Evolutionary conservation across 73 alveolate species (phyloP).

Genomic region (Diophrys appendiculata): DNA sequence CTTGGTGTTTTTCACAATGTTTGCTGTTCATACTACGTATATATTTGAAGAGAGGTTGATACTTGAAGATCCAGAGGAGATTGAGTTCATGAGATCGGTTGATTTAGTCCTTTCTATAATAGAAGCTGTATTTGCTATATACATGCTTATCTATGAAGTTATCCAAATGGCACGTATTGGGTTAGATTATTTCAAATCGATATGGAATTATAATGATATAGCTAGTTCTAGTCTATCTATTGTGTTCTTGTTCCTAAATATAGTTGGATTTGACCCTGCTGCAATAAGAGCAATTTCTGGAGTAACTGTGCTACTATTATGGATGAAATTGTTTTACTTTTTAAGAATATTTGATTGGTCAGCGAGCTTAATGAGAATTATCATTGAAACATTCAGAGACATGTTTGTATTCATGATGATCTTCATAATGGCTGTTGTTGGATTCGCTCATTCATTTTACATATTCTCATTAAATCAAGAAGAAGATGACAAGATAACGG

Average conservation of each 20-base stretch:
- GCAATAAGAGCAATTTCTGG: not conserved
- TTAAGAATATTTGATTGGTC: constrained; percentile 28
- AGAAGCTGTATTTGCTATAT: constrained; percentile 18
- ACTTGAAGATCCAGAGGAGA: too few species aligned
- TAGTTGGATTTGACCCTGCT: not conserved
- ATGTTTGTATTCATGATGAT: constrained; percentile 39
- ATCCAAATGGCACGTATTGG: constrained; percentile 7
- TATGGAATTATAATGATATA: constrained; percentile 43
- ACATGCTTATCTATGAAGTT: constrained; percentile 24
- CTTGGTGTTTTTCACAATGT: too few species aligned
- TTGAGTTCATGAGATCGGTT: too few species aligned
- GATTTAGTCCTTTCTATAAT: too few species aligned
- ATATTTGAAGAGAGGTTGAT: too few species aligned
- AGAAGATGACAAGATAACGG: constrained; percentile 16
- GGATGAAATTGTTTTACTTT: constrained; percentile 35
- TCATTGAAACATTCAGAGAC: constrained; percentile 15
- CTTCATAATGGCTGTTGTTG: constrained; percentile 13
- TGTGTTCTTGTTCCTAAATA: not conserved
- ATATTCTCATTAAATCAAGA: constrained; percentile 6
- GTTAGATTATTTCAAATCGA: not conserved
- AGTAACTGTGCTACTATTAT: constrained; percentile 13
- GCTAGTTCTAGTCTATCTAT: constrained; percentile 4
- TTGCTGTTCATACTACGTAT: too few species aligned
- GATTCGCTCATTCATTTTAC: constrained; percentile 24
- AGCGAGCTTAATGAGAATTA: constrained; percentile 20